Base-by-base conservation (phyloP, 1,139 yeast species). In the Yamadazyma epiphylla region DNA sequence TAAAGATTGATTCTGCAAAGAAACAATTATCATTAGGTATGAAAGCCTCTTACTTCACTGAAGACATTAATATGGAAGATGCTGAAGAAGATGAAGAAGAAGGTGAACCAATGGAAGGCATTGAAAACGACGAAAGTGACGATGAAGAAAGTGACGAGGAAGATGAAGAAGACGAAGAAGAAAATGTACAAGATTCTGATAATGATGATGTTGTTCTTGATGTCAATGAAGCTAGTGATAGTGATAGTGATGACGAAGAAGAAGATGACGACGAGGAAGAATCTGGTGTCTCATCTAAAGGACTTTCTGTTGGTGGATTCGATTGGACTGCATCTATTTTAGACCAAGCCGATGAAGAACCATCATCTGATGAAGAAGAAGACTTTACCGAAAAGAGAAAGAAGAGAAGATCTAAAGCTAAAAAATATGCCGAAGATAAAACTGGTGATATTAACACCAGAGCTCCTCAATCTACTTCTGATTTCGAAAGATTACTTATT, bases 311-410 rank as follows among this genome's bases (percentile, higher is more conserved):
- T 26, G 76, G 77, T 46, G 94, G 91, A 4, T 87, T 88, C 48
- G 96, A 88, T 56, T 89, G 96, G 96, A 84, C 95, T 29, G 94
- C 95, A 5, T 80, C 87, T 26, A 80, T 87, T 42, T 68, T 87
- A 39, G 94, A 84, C 47, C 94, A 85, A 58, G 83, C 81, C 15
- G 79, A 72, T 38, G 81, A 73, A 13, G 68, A 70, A 4, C 68
- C 74, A 1, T 70, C 69, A 6, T 80, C 74, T 12, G 81, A 75
- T 5, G 82, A 76, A 38, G 79, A 74, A 32, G 72, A 72, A 42
- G 67, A 70, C 25, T 64, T 63, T 37, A 59, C 61, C 37, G 58
- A 68, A 38, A 70, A 66, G 52, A 57, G 58, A 39, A 66, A 59
- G 53, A 71, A 60, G 45, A 70, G 60, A 53, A 74, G 61, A 56